Percentiles rank a stretch among this genome's conserved stretches.
Evolutionary conservation across 768 basidiomycete genomes (phyloP).

Genomic region (Suillus fuscotomentosus): DNA sequence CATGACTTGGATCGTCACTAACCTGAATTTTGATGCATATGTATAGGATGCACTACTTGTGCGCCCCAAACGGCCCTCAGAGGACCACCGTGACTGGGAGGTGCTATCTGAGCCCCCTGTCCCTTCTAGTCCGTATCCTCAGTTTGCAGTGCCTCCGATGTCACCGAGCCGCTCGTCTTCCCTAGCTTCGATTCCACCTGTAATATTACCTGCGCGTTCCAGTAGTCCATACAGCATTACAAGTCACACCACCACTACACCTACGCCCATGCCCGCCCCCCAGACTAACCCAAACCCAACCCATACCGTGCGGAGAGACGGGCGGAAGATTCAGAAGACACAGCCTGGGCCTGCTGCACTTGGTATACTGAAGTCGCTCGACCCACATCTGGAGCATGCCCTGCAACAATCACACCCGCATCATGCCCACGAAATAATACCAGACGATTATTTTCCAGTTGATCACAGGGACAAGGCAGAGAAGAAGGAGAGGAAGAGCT

Average conservation of each 20-base stretch:
- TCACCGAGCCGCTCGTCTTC: slow-evolving; percentile 52
- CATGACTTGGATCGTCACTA: not conserved
- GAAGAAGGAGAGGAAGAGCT: slow-evolving; percentile 52
- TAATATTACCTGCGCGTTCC: slow-evolving; percentile 31
- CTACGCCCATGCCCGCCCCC: not conserved
- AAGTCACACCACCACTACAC: slow-evolving; percentile 14
- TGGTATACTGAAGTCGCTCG: slow-evolving; percentile 60
- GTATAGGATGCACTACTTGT: not conserved
- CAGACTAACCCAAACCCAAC: slow-evolving; percentile 17
- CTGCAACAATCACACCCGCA: slow-evolving; percentile 14
- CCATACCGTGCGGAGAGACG: slow-evolving; percentile 18
- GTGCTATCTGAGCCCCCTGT: slow-evolving; percentile 9
- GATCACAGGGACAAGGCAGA: slow-evolving; percentile 34
- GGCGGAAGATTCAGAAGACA: slow-evolving; percentile 25
- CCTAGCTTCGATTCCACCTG: slow-evolving; percentile 44
- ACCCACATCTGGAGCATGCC: slow-evolving; percentile 42
- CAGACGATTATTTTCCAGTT: slow-evolving; percentile 31
- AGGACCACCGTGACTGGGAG: slow-evolving; percentile 5
- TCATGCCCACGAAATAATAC: slow-evolving; percentile 12
- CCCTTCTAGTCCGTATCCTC: slow-evolving; percentile 15
- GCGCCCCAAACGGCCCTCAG: not conserved
- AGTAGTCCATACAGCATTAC: slow-evolving; percentile 46
- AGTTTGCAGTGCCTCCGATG: slow-evolving; percentile 19
- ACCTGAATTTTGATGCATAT: not conserved
- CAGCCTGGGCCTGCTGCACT: slow-evolving; percentile 38